Evolutionary conservation across 169 alveolate species (phyloP).

Genomic region (Cryptosporidium tyzzeri): DNA sequence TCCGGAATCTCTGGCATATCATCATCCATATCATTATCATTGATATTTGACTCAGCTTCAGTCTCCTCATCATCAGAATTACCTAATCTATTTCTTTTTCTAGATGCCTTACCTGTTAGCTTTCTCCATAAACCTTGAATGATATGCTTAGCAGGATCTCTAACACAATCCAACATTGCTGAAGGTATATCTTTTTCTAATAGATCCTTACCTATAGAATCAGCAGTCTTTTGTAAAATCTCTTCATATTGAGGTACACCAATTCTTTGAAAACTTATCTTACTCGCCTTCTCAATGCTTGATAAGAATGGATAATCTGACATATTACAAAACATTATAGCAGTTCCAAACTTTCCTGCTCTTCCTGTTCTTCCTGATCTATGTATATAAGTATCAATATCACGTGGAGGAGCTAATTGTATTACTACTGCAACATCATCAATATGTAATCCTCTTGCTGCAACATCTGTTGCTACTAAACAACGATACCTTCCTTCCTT

Average conservation of each 20-base stretch:
- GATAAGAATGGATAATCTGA: conserved; percentile 74
- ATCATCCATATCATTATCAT: not conserved
- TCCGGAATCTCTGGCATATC: conserved; percentile 61
- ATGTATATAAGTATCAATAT: conserved; percentile 87
- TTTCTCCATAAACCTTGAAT: conserved; percentile 47
- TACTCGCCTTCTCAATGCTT: conserved; percentile 70
- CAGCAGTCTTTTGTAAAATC: conserved; percentile 62
- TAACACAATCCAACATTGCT: conserved; percentile 26
- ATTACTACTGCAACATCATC: conserved; percentile 88
- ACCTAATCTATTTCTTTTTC: conserved; percentile 24
- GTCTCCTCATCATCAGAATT: conserved; percentile 24
- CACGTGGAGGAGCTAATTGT: conserved; percentile 90
- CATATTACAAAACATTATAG: conserved; percentile 77
- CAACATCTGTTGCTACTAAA: conserved; percentile 92
- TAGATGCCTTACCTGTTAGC: conserved; percentile 13
- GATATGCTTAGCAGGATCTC: conserved; percentile 44
- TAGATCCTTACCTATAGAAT: conserved; percentile 43
- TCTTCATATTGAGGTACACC: conserved; percentile 78
- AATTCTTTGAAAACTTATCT: conserved; percentile 73
- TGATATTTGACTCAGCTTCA: conserved; percentile 34
- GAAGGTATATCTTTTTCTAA: conserved; percentile 26
- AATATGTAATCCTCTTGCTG: conserved; percentile 93
- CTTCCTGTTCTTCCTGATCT: conserved; percentile 92
- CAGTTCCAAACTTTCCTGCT: conserved; percentile 87
- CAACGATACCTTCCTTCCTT: conserved; percentile 87